Percentiles rank a stretch among this genome's conserved stretches.
These are phyloP conservation scores for Geotrichum ghanense DNA, from an alignment of 805 yeast species.

Conservation along the genomic window DNA sequence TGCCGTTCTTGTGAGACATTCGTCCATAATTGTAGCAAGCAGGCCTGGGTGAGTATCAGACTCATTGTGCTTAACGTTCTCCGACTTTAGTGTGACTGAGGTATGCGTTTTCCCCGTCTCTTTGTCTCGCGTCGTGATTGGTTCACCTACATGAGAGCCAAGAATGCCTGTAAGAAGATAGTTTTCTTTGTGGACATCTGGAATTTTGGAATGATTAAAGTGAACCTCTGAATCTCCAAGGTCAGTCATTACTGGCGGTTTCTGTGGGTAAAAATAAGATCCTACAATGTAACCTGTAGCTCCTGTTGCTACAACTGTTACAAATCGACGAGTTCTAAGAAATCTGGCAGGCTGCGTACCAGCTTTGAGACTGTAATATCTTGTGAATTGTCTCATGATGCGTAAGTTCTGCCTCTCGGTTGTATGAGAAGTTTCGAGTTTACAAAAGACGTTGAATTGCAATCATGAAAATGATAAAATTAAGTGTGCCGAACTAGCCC, in stretches of 20 bases:
- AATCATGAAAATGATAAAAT: no score
- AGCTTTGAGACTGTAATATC: no score
- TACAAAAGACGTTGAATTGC: no score
- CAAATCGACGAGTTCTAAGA: no score
- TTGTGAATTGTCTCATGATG: no score
- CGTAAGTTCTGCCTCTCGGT: no score
- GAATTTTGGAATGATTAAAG: neutral
- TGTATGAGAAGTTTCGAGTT: no score
- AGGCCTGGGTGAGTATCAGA: slow-evolving; percentile 70
- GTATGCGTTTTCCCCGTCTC: neutral
- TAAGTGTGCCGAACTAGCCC: no score
- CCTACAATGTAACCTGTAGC: neutral
- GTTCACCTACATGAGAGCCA: neutral
- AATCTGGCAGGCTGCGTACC: no score
- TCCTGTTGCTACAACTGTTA: neutral
- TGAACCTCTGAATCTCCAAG: neutral
- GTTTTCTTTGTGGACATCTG: neutral
- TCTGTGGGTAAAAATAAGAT: neutral
- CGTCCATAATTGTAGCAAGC: slow-evolving; percentile 69
- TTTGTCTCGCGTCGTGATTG: neutral
- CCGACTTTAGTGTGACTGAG: neutral
- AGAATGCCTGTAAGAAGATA: neutral
- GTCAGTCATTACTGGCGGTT: neutral
- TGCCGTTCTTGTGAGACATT: slow-evolving; percentile 58
- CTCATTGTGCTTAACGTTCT: slow-evolving; percentile 21